Base-by-base conservation (phyloP, 768 basidiomycete species). In the Leccinum sublutescens region DNA sequence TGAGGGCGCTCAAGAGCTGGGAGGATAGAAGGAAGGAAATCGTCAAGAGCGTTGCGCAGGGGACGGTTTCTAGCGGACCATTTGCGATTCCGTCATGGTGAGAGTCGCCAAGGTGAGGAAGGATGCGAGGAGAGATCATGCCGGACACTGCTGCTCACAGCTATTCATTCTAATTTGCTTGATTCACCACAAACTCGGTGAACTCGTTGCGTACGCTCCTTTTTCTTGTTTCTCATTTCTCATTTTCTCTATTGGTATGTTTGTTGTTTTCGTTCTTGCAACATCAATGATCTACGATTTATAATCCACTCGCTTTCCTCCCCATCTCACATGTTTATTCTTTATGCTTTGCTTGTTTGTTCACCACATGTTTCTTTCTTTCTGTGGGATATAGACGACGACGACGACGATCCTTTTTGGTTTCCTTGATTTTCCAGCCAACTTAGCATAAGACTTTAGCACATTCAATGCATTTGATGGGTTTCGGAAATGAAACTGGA, bases 1-100 rank as follows among this genome's bases (percentile, higher is more conserved):
- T 98, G 66, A 85, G 80, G 64, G 88, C 89, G 38, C 70, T 94
- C 65, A 90, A 85, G 74, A 71, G 74, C 0, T 93, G 92, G 92
- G 89, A 93, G 71, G 91, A 94, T 40, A 88, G 87, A 75, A 74
- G 88, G 34, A 79, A 72, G 56, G 79, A 80, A 11, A 76, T 89
- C 23, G 78, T 80, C 45, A 76, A 76, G 60, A 84, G 80, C 38
- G 75, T 89, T 45, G 84, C 81, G 2, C 74, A 74, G 33, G 75
- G 75, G 12, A 66, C 73, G 6, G 43, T 56, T 3, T 60, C 66
- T 11, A 55, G 53, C 19, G 63, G 43, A 10, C 19, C 43, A 11
- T 45, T 19, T 45, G 43, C 43, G n/a, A 45, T 45, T 45, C 43
- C 43, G 43, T 10, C 56, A 11, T 61, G 63, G 55, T 52, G 54